Evolutionary conservation across 2,329 filamentous ascomycete species (phyloP).

Genomic region (Niveomyces coronatus): DNA sequence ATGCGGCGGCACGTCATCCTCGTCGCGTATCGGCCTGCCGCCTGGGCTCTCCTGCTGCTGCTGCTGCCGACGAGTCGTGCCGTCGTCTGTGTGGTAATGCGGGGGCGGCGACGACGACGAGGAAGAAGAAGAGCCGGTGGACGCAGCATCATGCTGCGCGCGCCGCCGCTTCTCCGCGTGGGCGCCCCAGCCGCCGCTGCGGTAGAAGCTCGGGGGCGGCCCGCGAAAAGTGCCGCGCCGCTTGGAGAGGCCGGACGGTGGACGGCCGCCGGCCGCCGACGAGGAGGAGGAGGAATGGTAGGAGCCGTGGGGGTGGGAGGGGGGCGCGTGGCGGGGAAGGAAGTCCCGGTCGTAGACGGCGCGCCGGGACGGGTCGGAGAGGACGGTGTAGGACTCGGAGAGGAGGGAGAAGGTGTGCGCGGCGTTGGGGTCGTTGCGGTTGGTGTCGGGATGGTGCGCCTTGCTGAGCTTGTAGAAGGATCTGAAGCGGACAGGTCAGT

Average conservation of each 20-base stretch:
- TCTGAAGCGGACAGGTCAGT: too few relatives aligned
- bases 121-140: not conserved
- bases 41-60: conserved; percentile 35
- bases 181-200: conserved; percentile 65
- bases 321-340: conserved; percentile 32
- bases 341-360: conserved; percentile 70
- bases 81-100: conserved; percentile 4
- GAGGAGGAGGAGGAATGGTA: conserved; percentile 48
- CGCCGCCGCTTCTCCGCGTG: conserved; percentile 49
- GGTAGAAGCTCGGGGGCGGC: conserved; percentile 83
- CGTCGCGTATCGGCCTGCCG: conserved; percentile 34
- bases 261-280: conserved; percentile 67
- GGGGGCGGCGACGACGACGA: not conserved
- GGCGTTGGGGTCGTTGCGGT: conserved; percentile 64
- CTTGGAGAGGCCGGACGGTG: conserved; percentile 70
- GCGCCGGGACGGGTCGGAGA: conserved; percentile 64
- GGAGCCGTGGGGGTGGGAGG: conserved; percentile 27
- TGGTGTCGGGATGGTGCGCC: conserved; percentile 83
- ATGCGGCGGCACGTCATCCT: conserved; percentile 58
- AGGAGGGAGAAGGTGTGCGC: conserved; percentile 70
- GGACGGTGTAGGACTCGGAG: conserved; percentile 71
- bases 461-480: conserved; percentile 90
- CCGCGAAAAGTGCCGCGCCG: conserved; percentile 69
- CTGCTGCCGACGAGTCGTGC: conserved; percentile 16
- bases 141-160: conserved; percentile 33